Percentiles rank a stretch among this genome's conserved stretches.
These are phyloP conservation scores for Aspergillus intermedius DNA, from an alignment of 2,329 filamentous ascomycete species.

Conservation along the genomic window DNA sequence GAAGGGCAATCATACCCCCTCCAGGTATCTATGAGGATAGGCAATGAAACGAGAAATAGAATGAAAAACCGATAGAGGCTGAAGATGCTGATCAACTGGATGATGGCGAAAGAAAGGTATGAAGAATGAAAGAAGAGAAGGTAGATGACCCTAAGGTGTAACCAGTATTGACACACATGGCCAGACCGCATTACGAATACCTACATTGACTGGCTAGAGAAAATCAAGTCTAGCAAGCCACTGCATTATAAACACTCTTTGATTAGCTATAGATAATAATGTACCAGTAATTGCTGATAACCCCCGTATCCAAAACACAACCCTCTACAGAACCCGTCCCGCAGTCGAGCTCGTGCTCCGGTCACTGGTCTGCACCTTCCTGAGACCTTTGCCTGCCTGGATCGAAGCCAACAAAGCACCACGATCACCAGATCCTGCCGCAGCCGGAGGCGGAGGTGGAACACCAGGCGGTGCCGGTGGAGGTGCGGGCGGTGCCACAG, in stretches of 20 bases:
- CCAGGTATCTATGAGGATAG: too few relatives aligned
- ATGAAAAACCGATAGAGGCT: too few relatives aligned
- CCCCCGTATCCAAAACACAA: background rate
- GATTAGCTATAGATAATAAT: background rate
- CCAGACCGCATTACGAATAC: too few relatives aligned
- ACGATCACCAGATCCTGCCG: constrained; percentile 34
- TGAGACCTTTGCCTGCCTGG: constrained; percentile 68
- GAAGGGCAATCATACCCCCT: too few relatives aligned
- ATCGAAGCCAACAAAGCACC: constrained; percentile 74
- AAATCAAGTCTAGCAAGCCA: background rate
- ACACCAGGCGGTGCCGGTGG: constrained; percentile 31
- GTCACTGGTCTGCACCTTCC: constrained; percentile 86
- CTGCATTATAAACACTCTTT: background rate
- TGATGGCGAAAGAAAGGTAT: too few relatives aligned
- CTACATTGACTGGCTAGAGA: too few relatives aligned
- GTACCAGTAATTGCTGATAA: background rate
- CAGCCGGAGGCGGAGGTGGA: constrained; percentile 32
- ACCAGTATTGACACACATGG: too few relatives aligned
- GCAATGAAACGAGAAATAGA: too few relatives aligned
- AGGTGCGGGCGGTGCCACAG: constrained; percentile 28
- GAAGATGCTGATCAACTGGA: too few relatives aligned
- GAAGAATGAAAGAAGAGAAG: too few relatives aligned
- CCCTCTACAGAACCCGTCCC: constrained; percentile 60
- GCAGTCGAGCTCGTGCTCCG: constrained; percentile 65
- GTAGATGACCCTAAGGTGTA: too few relatives aligned